phyloP scores from a whole-genome alignment of 345 rosid genomes.

The Murraya paniculata region DNA sequence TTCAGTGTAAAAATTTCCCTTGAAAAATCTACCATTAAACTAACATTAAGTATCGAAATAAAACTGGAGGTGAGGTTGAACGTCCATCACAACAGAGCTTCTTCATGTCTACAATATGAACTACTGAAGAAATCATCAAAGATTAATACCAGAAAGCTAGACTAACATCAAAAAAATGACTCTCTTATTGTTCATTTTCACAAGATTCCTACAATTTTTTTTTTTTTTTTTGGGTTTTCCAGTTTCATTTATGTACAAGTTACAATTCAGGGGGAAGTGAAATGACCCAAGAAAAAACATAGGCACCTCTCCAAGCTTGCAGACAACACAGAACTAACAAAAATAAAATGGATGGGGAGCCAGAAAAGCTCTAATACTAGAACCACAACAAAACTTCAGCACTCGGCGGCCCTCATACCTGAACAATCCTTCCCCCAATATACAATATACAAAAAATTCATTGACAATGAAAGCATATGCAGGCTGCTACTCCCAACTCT shows the following conservation, averaged over 20 bases:
- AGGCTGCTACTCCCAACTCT: slow-evolving; percentile 17
- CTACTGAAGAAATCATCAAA: neutral
- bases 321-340: slow-evolving; percentile 8
- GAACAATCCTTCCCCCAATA: slow-evolving; percentile 23
- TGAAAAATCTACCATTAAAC: no score
- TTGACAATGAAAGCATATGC: slow-evolving; percentile 9
- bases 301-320: slow-evolving; percentile 32
- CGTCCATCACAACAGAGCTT: no score
- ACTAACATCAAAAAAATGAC: slow-evolving; percentile 12
- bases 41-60: no score
- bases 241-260: slow-evolving; percentile 38
- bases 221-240: neutral
- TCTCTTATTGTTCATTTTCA: slow-evolving; percentile 43
- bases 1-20: no score
- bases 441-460: slow-evolving; percentile 24
- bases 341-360: slow-evolving; percentile 1
- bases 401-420: slow-evolving; percentile 21
- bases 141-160: neutral
- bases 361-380: neutral
- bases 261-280: slow-evolving; percentile 24
- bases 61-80: no score
- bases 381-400: slow-evolving; percentile 17
- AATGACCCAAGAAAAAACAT: slow-evolving; percentile 4
- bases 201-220: slow-evolving; percentile 24
- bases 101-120: no score